Conservation (phyloP, 371 early-diverging fungal genomes). For the Mucor velutinosus region DNA sequence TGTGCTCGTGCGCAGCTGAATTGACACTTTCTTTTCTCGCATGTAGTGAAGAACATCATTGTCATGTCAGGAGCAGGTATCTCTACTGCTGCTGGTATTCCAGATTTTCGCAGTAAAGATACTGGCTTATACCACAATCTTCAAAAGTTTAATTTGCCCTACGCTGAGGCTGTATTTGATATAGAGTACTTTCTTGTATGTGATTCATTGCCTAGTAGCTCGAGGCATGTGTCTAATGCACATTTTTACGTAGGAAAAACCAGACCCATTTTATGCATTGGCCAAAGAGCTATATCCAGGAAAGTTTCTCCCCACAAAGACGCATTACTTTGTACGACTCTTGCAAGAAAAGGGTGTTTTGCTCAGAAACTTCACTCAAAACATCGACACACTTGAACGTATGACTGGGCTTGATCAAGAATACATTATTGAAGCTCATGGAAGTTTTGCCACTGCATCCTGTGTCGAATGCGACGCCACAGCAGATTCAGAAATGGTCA, state of each 20-base stretch:
- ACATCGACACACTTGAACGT: slow-evolving; percentile 95
- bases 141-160: slow-evolving; percentile 82
- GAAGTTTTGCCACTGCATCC: slow-evolving; percentile 83
- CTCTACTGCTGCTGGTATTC: slow-evolving; percentile 91
- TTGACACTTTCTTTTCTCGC: background rate
- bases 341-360: slow-evolving; percentile 75
- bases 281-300: slow-evolving; percentile 94
- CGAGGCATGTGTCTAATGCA: background rate
- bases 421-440: slow-evolving; percentile 91
- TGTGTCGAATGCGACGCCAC: slow-evolving; percentile 64
- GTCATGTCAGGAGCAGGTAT: slow-evolving; percentile 96
- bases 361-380: slow-evolving; percentile 90
- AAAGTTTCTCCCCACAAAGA: slow-evolving; percentile 76
- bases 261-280: slow-evolving; percentile 87
- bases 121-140: slow-evolving; percentile 94
- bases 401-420: slow-evolving; percentile 77
- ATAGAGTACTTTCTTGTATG: slow-evolving; percentile 82
- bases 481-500: slow-evolving; percentile 43
- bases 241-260: slow-evolving; percentile 56
- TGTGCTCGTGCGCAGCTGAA: background rate
- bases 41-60: slow-evolving; percentile 73
- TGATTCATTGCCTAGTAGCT: background rate
- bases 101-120: slow-evolving; percentile 90
- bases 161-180: slow-evolving; percentile 94
- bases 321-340: slow-evolving; percentile 85